Evolutionary conservation across 495 filamentous ascomycete species (phyloP).

Genomic region (Copromyces sp.): DNA sequence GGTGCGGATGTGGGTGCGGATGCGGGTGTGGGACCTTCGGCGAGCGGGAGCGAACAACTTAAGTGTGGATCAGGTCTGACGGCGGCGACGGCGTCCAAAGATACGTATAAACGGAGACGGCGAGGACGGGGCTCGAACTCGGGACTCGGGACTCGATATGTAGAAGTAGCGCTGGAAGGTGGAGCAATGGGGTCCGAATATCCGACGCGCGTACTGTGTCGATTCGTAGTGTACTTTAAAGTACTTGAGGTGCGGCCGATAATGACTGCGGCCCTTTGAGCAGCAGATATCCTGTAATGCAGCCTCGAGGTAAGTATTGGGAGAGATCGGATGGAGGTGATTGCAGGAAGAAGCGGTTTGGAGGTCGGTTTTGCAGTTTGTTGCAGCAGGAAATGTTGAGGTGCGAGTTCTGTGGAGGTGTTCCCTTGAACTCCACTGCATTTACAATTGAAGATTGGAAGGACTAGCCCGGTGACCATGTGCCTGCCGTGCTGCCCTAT

Average conservation of each 20-base stretch:
- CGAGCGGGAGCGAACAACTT: not conserved
- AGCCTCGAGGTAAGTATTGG: not conserved
- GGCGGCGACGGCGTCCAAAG: not conserved
- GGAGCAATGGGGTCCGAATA: not conserved
- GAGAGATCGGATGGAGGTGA: not conserved
- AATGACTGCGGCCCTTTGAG: not conserved
- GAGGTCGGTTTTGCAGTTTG: not conserved
- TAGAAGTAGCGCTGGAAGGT: not conserved
- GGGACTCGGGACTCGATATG: not conserved
- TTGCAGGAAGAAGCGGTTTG: not conserved
- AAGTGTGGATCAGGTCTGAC: not conserved
- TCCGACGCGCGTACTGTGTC: not conserved
- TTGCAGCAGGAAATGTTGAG: not conserved
- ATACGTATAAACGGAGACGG: not conserved
- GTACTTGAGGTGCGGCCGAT: not conserved
- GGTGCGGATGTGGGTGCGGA: not conserved
- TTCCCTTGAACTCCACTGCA: not conserved
- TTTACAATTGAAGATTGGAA: not conserved
- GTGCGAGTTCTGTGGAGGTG: not conserved
- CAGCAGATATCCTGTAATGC: not conserved
- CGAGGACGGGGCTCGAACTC: not conserved
- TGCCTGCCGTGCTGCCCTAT: not conserved
- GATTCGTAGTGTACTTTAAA: not conserved
- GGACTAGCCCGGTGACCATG: not conserved
- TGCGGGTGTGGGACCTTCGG: not conserved